A percentile compares a stretch with the other conserved stretches of the same genome.
Conservation (phyloP, 2,329 filamentous ascomycete genomes). For the Dendryphion nanum region DNA sequence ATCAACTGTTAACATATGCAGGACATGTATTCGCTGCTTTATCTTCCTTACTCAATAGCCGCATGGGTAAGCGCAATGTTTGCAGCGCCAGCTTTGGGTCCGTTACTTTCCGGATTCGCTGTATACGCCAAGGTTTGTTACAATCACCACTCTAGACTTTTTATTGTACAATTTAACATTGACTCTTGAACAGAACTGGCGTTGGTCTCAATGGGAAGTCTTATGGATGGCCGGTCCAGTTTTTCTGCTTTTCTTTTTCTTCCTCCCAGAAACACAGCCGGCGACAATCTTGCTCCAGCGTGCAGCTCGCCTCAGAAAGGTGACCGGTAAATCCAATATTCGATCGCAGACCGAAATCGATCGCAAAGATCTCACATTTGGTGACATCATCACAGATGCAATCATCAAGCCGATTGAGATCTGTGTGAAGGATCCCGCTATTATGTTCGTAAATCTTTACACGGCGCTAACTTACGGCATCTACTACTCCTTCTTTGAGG, state of each 20-base stretch:
- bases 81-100: constrained; percentile 57
- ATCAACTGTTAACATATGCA: background rate
- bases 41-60: constrained; percentile 59
- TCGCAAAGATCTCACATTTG: constrained; percentile 53
- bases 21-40: constrained; percentile 53
- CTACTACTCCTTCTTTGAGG: constrained; percentile 24
- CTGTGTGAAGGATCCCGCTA: constrained; percentile 40
- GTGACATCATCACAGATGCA: constrained; percentile 52
- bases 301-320: constrained; percentile 59
- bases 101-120: constrained; percentile 60
- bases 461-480: constrained; percentile 22
- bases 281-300: constrained; percentile 62
- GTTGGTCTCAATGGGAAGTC: constrained; percentile 65
- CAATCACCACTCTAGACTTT: too few species aligned
- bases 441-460: constrained; percentile 12
- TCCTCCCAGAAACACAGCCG: constrained; percentile 63
- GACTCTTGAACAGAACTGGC: too few species aligned
- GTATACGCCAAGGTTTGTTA: constrained; percentile 54
- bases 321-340: constrained; percentile 57
- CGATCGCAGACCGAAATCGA: constrained; percentile 65
- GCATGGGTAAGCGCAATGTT: constrained; percentile 58
- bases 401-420: constrained; percentile 58
- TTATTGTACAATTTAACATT: too few species aligned
- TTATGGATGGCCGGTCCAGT: constrained; percentile 61
- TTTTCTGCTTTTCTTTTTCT: constrained; percentile 60